A percentile compares a stretch with the other conserved stretches of the same genome.
These are phyloP conservation scores for Saccharomyces hybrid DNA, from an alignment of 1,139 yeast species.

Conservation along the genomic window DNA sequence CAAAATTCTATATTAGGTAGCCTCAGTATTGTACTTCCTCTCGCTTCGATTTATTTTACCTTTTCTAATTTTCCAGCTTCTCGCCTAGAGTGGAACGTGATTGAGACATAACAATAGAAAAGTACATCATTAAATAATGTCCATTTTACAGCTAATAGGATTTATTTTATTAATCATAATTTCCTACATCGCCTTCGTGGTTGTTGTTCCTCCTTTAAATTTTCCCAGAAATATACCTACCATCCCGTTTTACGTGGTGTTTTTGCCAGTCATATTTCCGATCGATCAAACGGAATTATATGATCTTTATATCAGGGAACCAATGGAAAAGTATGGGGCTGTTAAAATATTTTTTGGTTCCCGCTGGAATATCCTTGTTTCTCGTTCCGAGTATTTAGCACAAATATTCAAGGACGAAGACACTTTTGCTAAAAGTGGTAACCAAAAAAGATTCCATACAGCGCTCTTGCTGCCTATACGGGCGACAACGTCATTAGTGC, in stretches of 20 bases:
- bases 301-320: slow-evolving; percentile 36
- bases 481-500: slow-evolving; percentile 60
- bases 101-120: neutral
- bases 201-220: slow-evolving; percentile 33
- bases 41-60: neutral
- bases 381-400: slow-evolving; percentile 42
- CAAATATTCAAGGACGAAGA: slow-evolving; percentile 46
- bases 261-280: slow-evolving; percentile 40
- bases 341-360: slow-evolving; percentile 56
- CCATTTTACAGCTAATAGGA: neutral
- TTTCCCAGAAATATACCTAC: slow-evolving; percentile 47
- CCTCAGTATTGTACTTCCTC: neutral
- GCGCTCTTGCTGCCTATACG: slow-evolving; percentile 49
- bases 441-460: slow-evolving; percentile 51
- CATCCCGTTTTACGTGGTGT: slow-evolving; percentile 53
- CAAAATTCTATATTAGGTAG: neutral
- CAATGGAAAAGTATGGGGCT: slow-evolving; percentile 46
- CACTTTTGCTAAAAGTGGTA: slow-evolving; percentile 52
- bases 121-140: neutral
- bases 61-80: neutral
- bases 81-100: neutral
- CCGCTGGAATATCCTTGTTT: slow-evolving; percentile 53
- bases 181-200: slow-evolving; percentile 8
- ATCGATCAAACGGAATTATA: slow-evolving; percentile 47
- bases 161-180: slow-evolving; percentile 3